Evolutionary conservation across 2,329 filamentous ascomycete species (phyloP), one percentile per base, ranked within the genome.

Genomic region (Cytospora chrysosperma): DNA sequence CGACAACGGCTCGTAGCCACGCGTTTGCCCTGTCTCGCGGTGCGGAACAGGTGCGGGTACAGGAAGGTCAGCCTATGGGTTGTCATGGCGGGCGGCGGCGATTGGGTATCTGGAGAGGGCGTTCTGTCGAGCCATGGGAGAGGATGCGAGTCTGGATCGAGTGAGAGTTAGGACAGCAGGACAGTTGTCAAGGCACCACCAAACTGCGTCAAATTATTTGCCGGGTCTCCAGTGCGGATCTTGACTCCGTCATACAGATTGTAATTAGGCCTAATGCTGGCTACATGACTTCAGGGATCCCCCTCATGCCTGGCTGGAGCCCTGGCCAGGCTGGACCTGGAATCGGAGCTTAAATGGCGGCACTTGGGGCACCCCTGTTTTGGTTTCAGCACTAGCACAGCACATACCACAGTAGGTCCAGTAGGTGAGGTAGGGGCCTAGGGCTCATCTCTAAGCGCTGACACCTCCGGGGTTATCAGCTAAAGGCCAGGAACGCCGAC

Each of bases 1-100:
- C 66, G 65, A 68, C 67, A 60, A 68, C 64, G 62, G 67, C 68
- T 67, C 72, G 56, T 70, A 62, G 78, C 74, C 69, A 77, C 72
- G 76, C 79, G 72, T 75, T 85, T 72, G 75, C 75, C 71, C 67
- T 73, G 69, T 67, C 81, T 79, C 67, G 81, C 73, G 19, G 81
- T 79, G 61, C 87, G 85, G 74, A 88, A 84, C 61, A 91, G 75
- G 68, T 87, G 85, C 53, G 89, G 88, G 69, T 90, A 91, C 21
- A 91, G 79, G 70, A 91, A 91, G 19, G 85, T 84, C 65, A 91
- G 78, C 70, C 88, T 82, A 65, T 80, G 78, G 27, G 83, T 80
- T 67, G 87, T 81, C 86, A 91, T 91, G 66, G 70, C 73, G 47
- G 49, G 54, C 21, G 56, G 50, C n/a, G 28, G 26, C n/a, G n/a